A percentile compares a stretch with the other conserved stretches of the same genome.
Evolutionary conservation across 78 protist genomes (phyloP).

Genomic region (slime mould (Dictyostelium discoideum)): dicty_2.7 NC_007090.3:156501-157000

Average conservation of each 20-base stretch:
- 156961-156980: not conserved
- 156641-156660: not conserved
- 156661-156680: not conserved
- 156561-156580: not conserved
- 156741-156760: not conserved
- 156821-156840: not conserved
- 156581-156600: not conserved
- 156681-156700: not conserved
- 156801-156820: not conserved
- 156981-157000: not conserved
- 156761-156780: not conserved
- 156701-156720: not conserved
- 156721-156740: not conserved
- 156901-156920: constrained; percentile 11
- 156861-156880: no score
- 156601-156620: not conserved
- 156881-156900: not conserved
- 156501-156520: not conserved
- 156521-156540: not conserved
- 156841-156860: not conserved
- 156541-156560: not conserved
- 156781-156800: not conserved
- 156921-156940: constrained; percentile 22
- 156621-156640: constrained; percentile 18
- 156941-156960: not conserved